phyloP scores from a whole-genome alignment of 2,329 filamentous ascomycete genomes.

The Sporothrix globosa region DNA sequence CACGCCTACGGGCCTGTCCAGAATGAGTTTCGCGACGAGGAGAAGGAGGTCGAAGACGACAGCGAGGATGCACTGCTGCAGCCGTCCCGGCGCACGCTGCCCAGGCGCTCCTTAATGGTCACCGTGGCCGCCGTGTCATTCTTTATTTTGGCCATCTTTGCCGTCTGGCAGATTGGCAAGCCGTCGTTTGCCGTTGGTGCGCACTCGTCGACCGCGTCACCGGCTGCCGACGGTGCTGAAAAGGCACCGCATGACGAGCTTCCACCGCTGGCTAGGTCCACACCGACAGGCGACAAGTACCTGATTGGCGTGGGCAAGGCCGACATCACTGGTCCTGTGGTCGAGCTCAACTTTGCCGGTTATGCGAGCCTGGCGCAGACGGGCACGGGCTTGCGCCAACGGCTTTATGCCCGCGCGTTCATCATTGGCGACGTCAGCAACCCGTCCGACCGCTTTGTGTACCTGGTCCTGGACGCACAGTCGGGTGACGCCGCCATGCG shows the following conservation, averaged over 20 bases:
- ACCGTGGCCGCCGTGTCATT: conserved; percentile 41
- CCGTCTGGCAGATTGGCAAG: conserved; percentile 39
- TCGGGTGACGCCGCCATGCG: conserved; percentile 88
- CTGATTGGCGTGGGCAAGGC: conserved; percentile 61
- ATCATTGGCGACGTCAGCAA: conserved; percentile 72
- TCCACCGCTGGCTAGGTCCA: conserved; percentile 35
- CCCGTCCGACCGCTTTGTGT: conserved; percentile 75
- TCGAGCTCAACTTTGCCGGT: conserved; percentile 88
- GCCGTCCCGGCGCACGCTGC: not conserved
- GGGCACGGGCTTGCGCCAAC: conserved; percentile 82
- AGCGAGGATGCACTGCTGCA: not conserved
- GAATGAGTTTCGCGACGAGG: conserved; percentile 14
- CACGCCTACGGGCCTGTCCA: conserved; percentile 4
- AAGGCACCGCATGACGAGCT: not conserved
- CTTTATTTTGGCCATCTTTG: conserved; percentile 44
- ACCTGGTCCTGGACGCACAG: conserved; percentile 83
- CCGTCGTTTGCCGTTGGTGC: not conserved
- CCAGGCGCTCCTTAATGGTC: conserved; percentile 35
- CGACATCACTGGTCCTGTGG: conserved; percentile 72
- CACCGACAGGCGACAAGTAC: conserved; percentile 48
- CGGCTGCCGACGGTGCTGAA: not conserved
- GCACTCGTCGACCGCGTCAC: not conserved
- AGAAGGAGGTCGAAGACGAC: conserved; percentile 12
- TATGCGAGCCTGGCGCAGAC: conserved; percentile 85
- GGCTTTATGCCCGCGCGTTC: conserved; percentile 86